Conservation (phyloP, 148 eudicot species). For the Nyssa sinensis region DNA sequence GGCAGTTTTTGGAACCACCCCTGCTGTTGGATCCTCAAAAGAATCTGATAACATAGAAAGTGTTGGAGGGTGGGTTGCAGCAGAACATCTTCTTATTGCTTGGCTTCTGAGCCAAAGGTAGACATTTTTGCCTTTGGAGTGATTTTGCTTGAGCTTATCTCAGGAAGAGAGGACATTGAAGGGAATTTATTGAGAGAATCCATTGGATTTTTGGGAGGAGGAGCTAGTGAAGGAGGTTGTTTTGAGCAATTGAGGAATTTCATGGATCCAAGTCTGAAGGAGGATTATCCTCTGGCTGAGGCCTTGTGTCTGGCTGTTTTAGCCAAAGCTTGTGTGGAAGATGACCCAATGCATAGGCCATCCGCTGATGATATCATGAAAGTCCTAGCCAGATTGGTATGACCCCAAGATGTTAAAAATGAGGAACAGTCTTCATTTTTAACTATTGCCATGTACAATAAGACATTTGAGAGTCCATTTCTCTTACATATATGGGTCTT, state of each 20-base stretch:
- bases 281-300: slow-evolving; percentile 49
- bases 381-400: slow-evolving; percentile 52
- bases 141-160: slow-evolving; percentile 46
- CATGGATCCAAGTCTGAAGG: slow-evolving; percentile 41
- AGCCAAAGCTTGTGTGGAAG: slow-evolving; percentile 48
- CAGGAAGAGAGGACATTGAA: slow-evolving; percentile 31
- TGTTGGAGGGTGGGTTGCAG: slow-evolving; percentile 19
- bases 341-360: slow-evolving; percentile 43
- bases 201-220: slow-evolving; percentile 38
- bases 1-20: slow-evolving; percentile 30
- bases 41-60: slow-evolving; percentile 10
- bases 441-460: not conserved
- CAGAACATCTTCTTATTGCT: slow-evolving; percentile 10
- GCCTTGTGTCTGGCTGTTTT: slow-evolving; percentile 50
- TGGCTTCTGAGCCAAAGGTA: slow-evolving; percentile 31
- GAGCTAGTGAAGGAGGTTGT: slow-evolving; percentile 45
- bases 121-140: slow-evolving; percentile 44
- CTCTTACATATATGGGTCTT: no score
- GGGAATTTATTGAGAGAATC: slow-evolving; percentile 28
- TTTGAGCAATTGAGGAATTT: slow-evolving; percentile 48
- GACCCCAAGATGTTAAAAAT: slow-evolving; percentile 6
- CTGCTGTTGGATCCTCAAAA: slow-evolving; percentile 9
- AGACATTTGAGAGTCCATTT: no score
- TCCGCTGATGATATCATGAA: slow-evolving; percentile 51
- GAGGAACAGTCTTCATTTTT: not conserved